These are phyloP conservation scores for Hyaloscypha bicolor DNA, from an alignment of 495 filamentous ascomycete genomes.

Conservation along the genomic window DNA sequence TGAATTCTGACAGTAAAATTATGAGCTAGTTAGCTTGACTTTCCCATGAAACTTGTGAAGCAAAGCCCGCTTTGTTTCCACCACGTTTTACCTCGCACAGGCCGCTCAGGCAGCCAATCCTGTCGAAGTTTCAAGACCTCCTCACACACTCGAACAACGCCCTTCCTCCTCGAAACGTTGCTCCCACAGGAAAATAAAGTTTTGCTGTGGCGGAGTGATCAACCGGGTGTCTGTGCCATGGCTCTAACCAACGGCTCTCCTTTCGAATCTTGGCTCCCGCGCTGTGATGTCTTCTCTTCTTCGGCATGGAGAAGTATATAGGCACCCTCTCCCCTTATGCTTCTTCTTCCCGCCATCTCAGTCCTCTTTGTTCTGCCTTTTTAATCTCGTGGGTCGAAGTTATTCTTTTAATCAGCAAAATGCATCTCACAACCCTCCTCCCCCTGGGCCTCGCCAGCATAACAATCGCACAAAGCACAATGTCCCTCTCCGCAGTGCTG, in stretches of 20 bases:
- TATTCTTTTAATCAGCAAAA: constrained; percentile 17
- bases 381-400: background rate
- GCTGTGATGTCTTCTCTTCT: constrained; percentile 5
- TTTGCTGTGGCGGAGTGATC: background rate
- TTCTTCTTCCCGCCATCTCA: background rate
- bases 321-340: background rate
- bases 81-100: constrained; percentile 14
- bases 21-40: background rate
- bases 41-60: background rate
- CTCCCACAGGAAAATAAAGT: background rate
- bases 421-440: constrained; percentile 42
- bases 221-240: constrained; percentile 7
- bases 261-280: constrained; percentile 6
- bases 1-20: background rate
- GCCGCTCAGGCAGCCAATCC: constrained; percentile 15
- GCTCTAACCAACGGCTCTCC: background rate
- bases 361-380: background rate
- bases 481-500: constrained; percentile 40
- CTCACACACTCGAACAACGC: background rate
- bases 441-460: constrained; percentile 28
- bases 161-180: constrained; percentile 3
- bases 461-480: constrained; percentile 36
- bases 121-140: background rate
- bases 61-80: constrained; percentile 4
- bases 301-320: constrained; percentile 2